Percentiles rank a stretch among this genome's conserved stretches.
Conservation (phyloP, 192 early-diverging fungal genomes). For the Backusella parvicylindrica region DNA sequence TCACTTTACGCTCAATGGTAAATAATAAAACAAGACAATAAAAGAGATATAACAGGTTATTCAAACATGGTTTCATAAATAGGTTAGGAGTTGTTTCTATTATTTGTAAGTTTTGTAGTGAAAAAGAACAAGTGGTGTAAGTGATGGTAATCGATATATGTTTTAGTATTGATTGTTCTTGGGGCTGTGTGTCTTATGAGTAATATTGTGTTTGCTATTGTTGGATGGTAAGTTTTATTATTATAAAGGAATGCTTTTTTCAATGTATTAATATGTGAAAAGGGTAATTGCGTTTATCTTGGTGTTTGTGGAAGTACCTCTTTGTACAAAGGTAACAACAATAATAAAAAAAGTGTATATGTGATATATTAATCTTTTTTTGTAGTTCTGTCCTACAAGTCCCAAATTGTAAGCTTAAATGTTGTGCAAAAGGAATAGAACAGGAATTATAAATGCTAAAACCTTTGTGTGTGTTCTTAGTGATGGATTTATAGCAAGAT, state of each 20-base stretch:
- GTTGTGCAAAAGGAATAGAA: neutral
- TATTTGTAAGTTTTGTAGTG: slow-evolving; percentile 11
- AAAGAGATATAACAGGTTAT: neutral
- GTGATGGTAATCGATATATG: neutral
- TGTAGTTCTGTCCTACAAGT: slow-evolving; percentile 27
- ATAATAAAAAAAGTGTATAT: neutral
- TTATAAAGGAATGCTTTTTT: no score
- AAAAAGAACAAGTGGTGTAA: neutral
- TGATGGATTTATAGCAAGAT: slow-evolving; percentile 14
- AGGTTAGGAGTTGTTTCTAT: slow-evolving; percentile 24
- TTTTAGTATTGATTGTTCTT: slow-evolving; percentile 21
- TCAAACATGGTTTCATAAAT: neutral
- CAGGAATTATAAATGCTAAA: no score
- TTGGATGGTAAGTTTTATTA: slow-evolving; percentile 29
- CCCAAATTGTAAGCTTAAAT: slow-evolving; percentile 26
- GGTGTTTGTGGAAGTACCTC: slow-evolving; percentile 29
- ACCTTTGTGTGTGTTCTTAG: no score
- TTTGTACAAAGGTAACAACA: slow-evolving; percentile 26
- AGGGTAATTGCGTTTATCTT: slow-evolving; percentile 26
- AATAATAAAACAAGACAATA: neutral
- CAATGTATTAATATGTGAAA: no score
- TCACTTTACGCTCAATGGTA: slow-evolving; percentile 32
- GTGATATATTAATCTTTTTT: neutral
- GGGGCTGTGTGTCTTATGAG: slow-evolving; percentile 4
- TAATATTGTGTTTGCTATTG: slow-evolving; percentile 22